These are phyloP conservation scores for Arthrobotrys iridis DNA, from an alignment of 2,329 filamentous ascomycete species.

Conservation along the genomic window DNA sequence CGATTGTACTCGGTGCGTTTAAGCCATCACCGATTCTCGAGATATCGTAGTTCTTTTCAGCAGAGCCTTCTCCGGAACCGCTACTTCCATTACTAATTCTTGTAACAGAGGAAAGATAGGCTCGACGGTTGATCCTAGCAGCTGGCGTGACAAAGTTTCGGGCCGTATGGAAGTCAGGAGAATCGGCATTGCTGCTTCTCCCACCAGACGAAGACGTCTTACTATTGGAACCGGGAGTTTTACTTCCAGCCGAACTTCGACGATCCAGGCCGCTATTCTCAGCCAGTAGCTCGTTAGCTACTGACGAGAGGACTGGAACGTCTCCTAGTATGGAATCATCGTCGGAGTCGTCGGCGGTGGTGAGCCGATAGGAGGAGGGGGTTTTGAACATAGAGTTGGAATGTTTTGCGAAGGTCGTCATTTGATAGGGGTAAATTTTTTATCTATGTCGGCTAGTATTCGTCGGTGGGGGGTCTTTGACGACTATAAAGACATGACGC, in stretches of 20 bases:
- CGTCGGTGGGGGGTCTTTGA: conserved; percentile 12
- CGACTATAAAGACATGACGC: conserved; percentile 53
- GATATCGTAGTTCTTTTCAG: conserved; percentile 44
- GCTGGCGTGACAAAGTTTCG: conserved; percentile 50
- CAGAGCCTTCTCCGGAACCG: conserved; percentile 42
- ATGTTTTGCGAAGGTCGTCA: conserved; percentile 43
- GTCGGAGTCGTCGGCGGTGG: conserved; percentile 42
- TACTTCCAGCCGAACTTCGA: conserved; percentile 31
- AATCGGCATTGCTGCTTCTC: conserved; percentile 26
- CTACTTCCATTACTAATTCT: conserved; percentile 40
- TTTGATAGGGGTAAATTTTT: conserved; percentile 21
- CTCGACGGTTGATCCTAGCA: conserved; percentile 37
- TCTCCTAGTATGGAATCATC: conserved; percentile 49
- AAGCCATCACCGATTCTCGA: conserved; percentile 30
- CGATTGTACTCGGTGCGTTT: conserved; percentile 40
- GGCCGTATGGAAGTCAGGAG: conserved; percentile 40
- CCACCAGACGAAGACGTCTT: conserved; percentile 43
- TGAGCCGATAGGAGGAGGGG: conserved; percentile 46
- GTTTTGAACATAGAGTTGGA: conserved; percentile 39
- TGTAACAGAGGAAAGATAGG: conserved; percentile 41
- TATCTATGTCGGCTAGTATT: conserved; percentile 34
- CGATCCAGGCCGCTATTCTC: conserved; percentile 40
- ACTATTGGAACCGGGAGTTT: conserved; percentile 51
- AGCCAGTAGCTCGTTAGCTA: conserved; percentile 51
- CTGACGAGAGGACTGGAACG: conserved; percentile 47